Conservation (phyloP, 164 flowering plant species). For the Tetrastigma voinierianum region DNA sequence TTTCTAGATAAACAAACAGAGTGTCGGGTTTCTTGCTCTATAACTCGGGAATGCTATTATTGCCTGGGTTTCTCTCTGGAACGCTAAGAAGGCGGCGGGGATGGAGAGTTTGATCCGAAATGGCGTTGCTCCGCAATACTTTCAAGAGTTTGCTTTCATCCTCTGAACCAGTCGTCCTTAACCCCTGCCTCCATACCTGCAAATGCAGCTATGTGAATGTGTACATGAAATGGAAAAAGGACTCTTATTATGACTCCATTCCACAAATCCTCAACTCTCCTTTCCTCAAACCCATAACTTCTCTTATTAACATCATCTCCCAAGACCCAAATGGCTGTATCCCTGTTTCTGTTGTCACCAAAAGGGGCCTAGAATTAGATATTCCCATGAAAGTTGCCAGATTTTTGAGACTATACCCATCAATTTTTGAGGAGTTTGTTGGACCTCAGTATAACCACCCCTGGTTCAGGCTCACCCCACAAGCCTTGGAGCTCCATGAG, state of each 20-base stretch:
- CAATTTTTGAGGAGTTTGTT: conserved; percentile 73
- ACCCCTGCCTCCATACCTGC: conserved; percentile 26
- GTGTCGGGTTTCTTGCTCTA: no score
- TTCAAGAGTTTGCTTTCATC: conserved; percentile 5
- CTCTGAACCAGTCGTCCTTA: not conserved
- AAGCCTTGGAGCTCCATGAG: conserved; percentile 55
- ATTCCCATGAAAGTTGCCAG: conserved; percentile 59
- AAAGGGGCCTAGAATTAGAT: conserved; percentile 49
- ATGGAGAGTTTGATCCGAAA: no score
- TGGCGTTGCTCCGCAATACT: conserved; percentile 3
- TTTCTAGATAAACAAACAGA: no score
- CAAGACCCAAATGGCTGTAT: conserved; percentile 49
- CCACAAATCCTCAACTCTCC: conserved; percentile 52
- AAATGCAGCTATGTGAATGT: conserved; percentile 62
- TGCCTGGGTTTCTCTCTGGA: no score
- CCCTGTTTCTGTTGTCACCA: conserved; percentile 71
- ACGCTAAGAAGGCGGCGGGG: no score
- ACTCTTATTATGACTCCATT: conserved; percentile 57
- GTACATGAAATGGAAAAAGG: conserved; percentile 91
- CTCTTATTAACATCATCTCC: conserved; percentile 57
- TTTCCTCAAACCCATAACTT: conserved; percentile 54
- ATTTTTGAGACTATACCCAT: conserved; percentile 70
- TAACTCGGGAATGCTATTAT: no score
- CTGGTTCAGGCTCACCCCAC: conserved; percentile 77
- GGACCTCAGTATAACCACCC: conserved; percentile 71